Evolutionary conservation across 176 grass and related monocot species (phyloP).

Genomic region (Phyllostachys edulis): DNA sequence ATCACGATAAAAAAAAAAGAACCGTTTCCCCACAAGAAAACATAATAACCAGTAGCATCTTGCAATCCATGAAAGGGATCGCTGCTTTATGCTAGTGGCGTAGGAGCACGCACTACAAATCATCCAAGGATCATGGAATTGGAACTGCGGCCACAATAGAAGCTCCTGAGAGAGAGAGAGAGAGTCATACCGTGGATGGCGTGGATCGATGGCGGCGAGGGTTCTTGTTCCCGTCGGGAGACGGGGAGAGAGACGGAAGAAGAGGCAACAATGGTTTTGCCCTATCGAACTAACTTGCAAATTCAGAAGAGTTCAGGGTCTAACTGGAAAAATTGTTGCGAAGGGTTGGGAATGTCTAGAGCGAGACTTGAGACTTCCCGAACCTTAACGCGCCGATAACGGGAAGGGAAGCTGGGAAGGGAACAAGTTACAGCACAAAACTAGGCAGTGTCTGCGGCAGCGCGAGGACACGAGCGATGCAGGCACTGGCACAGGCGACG

Average conservation of each 20-base stretch:
- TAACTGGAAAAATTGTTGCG: not conserved
- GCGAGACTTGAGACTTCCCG: not conserved
- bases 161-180: not conserved
- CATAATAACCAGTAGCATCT: not conserved
- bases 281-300: not conserved
- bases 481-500: constrained; percentile 17
- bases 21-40: not conserved
- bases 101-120: not conserved
- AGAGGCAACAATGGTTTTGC: not conserved
- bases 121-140: not conserved
- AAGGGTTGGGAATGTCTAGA: too few species aligned
- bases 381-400: not conserved
- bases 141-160: not conserved
- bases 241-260: too few species aligned
- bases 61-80: not conserved
- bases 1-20: not conserved
- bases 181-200: not conserved
- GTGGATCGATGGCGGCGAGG: not conserved
- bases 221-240: not conserved
- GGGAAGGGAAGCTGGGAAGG: not conserved
- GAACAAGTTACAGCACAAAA: too few species aligned
- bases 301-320: not conserved
- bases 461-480: constrained; percentile 36
- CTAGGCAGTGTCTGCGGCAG: constrained; percentile 4
- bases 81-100: not conserved